Base-by-base conservation (phyloP, 495 filamentous ascomycete genomes). In the Hypoxylon cercidicola region DNA sequence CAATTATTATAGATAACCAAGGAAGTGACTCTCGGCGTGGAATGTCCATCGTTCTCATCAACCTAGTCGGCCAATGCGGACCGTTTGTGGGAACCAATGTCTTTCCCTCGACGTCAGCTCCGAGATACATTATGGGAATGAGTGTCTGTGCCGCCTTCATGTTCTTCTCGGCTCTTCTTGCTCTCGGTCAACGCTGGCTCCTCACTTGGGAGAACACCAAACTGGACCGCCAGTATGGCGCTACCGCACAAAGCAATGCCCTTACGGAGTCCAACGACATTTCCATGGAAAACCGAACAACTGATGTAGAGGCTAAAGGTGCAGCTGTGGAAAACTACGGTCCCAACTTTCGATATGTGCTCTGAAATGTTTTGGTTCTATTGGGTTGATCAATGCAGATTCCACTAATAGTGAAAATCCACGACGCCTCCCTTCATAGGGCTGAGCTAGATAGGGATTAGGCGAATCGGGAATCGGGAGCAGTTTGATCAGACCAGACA, bases 81-180 rank as follows among this genome's bases (percentile, higher is more conserved):
- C 87, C 89, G 2, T 82, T 92, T 15, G 70, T 92, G 3, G 89
- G 89, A 3, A 90, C 85, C 11, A 86, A 88, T 35, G 47, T 90
- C 7, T 91, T 89, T 59, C 88, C 88, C 0, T 74, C 78, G 7
- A 72, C 54, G 1, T 77, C 89, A 30, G 75, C 68, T 0, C 89
- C 88, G 1, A 80, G 84, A 9, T 90, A 84, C 65, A 68, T 82
- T 8, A 77, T 80, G 39, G 89, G 89, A 0, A 88, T 88, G 81
- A 79, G 76, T 21, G 77, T 89, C 46, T 89, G 87, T 69, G 87
- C 87, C 2, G 85, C 82, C 1, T 88, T 89, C 64, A 86, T 89
- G 82, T 80, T 87, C 57, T 85, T 88, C 74, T 87, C 81, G 21
- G 80, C 78, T 0, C 19, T 85, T 3, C 74, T 90, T 3, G 84